Percentiles rank a stretch among this genome's conserved stretches.
Conservation (phyloP, 208 protist genomes). For the Leishmania braziliensis region DNA sequence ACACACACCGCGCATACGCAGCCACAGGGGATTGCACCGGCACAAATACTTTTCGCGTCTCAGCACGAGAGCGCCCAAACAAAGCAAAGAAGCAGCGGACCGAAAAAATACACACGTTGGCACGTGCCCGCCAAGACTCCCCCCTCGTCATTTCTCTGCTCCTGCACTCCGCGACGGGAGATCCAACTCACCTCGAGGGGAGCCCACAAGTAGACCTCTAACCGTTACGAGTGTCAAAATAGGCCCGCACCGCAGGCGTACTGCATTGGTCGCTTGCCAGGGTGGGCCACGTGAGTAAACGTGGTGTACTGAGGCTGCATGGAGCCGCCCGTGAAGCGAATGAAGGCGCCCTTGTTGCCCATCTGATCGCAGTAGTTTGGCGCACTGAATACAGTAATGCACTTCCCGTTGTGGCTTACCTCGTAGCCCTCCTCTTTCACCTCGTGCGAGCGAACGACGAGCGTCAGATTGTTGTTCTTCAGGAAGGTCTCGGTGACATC, state of each 20-base stretch:
- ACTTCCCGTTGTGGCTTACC: constrained; percentile 92
- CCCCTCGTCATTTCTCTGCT: background rate
- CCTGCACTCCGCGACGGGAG: background rate
- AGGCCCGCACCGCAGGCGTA: constrained; percentile 73
- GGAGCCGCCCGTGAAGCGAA: constrained; percentile 81
- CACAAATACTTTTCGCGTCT: background rate
- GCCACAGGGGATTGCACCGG: background rate
- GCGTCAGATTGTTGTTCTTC: constrained; percentile 92
- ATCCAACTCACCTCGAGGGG: background rate
- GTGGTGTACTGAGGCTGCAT: constrained; percentile 83
- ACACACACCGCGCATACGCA: background rate
- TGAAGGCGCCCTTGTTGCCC: constrained; percentile 92
- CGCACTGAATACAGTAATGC: constrained; percentile 97
- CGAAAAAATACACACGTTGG: background rate
- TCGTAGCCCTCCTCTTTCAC: constrained; percentile 97
- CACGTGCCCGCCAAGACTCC: background rate
- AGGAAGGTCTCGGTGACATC: constrained; percentile 97
- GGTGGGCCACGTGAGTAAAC: constrained; percentile 73
- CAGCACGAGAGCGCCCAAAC: background rate
- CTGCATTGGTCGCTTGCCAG: constrained; percentile 82
- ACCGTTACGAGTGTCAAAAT: constrained; percentile 27
- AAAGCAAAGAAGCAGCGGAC: background rate
- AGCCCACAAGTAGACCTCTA: background rate
- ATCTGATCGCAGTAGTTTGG: constrained; percentile 99
- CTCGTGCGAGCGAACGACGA: constrained; percentile 97